Base-by-base conservation (phyloP, 345 rosid species). In the Geranium rotundifolium region DNA sequence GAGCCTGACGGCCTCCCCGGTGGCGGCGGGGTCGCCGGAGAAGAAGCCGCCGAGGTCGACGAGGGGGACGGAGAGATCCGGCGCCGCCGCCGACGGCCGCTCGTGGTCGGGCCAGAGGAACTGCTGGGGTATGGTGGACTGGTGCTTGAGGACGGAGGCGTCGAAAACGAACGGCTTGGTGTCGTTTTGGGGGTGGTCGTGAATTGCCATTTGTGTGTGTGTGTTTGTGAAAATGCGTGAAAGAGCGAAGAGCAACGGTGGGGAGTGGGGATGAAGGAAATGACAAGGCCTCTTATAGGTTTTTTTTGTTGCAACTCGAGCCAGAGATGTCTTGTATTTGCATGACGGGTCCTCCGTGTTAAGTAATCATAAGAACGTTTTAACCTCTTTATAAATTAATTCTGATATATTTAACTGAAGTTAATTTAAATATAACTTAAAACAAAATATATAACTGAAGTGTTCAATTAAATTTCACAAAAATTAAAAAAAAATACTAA, bases 91-190 rank as follows among this genome's bases (percentile, higher is more conserved):
- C 46, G 74, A 52, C 8, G 97, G 96, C 70, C 73, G 81, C 56
- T 95, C 96, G 7, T 82, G 62, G 69, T 90, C 96, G 0, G 97
- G 96, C 99, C 99, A 95, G 2, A 95, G 70, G 75, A 95, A 95
- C 62, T 90, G 85, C 59, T 74, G 68, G 20, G 97, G 97, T 62
- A 90, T 82, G 64, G 66, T 50, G 19, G 71, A 46, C 62, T 86
- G 82, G 74, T 79, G 62, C 15, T 63, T 73, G 34, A 88, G 72
- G 58, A 84, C 64, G 0, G 83, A 82, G 56, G 93, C 91, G 17
- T 88, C 92, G 39, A 90, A 93, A 64, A 86, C 86, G 17, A 88
- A 55, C 12, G 71, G 80, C 17, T 65, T 73, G 13, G 76, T 73
- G 10, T 64, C 69, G 3, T 7, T 31, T 31, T 41, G 5, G 50